Evolutionary conservation across 2,329 filamentous ascomycete species (phyloP).

Genomic region (Trichophyton rubrum): DNA sequence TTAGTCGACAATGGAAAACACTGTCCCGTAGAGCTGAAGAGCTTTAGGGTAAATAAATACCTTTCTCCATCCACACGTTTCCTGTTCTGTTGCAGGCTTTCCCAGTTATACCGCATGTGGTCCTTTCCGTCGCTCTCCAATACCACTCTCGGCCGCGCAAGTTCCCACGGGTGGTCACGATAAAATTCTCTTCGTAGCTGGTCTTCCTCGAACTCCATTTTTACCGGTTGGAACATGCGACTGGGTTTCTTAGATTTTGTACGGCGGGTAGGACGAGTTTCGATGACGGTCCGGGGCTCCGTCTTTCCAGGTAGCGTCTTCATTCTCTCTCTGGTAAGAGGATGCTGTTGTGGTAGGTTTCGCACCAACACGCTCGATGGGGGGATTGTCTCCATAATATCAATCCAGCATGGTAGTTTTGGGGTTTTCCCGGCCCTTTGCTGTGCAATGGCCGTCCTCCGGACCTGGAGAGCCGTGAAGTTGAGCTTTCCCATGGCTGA

Average conservation of each 20-base stretch:
- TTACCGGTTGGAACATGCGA: constrained; percentile 67
- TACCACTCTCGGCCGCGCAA: constrained; percentile 74
- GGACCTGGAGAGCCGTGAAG: constrained; percentile 35
- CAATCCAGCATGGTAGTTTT: constrained; percentile 41
- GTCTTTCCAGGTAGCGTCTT: constrained; percentile 13
- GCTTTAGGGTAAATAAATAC: constrained; percentile 35
- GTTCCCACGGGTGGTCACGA: constrained; percentile 91
- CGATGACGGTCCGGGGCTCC: constrained; percentile 25
- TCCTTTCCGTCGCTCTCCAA: constrained; percentile 81
- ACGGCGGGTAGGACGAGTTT: constrained; percentile 23
- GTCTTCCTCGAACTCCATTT: constrained; percentile 74
- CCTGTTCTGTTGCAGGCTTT: constrained; percentile 58
- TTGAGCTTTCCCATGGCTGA: constrained; percentile 35
- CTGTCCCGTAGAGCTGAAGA: neutral
- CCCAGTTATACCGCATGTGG: constrained; percentile 65
- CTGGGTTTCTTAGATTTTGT: constrained; percentile 51
- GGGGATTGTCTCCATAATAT: constrained; percentile 44
- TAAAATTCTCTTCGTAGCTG: constrained; percentile 69
- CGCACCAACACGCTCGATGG: constrained; percentile 49
- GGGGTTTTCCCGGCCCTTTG: constrained; percentile 25
- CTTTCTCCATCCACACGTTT: constrained; percentile 73
- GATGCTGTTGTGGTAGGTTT: constrained; percentile 39
- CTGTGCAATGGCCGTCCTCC: constrained; percentile 31
- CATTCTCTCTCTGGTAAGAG: constrained; percentile 29
- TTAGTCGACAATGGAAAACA: neutral